Evolutionary conservation across 2,329 filamentous ascomycete genomes (phyloP).

Genomic region (Aaosphaeria pasadenensis): DNA sequence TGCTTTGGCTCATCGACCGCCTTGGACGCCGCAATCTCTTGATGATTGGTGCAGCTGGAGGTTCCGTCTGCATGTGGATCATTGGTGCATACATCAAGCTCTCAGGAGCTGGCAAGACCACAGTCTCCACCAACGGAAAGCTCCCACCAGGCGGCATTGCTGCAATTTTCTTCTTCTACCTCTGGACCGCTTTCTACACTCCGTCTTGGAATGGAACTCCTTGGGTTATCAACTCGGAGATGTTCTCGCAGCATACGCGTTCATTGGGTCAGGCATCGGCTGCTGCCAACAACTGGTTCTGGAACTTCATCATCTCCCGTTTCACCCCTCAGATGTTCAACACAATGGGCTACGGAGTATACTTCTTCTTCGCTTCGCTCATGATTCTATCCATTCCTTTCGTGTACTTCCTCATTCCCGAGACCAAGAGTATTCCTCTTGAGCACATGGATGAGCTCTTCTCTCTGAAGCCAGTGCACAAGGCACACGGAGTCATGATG

Average conservation of each 20-base stretch:
- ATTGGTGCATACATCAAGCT: slow-evolving; percentile 61
- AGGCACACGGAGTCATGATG: slow-evolving; percentile 40
- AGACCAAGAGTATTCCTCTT: slow-evolving; percentile 46
- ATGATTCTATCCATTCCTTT: slow-evolving; percentile 45
- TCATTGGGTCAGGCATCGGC: slow-evolving; percentile 71
- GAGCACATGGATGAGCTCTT: slow-evolving; percentile 49
- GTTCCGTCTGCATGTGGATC: slow-evolving; percentile 64
- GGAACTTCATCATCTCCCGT: slow-evolving; percentile 66
- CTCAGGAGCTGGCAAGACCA: slow-evolving; percentile 38
- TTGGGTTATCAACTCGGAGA: slow-evolving; percentile 72
- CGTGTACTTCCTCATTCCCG: slow-evolving; percentile 43
- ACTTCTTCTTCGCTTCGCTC: slow-evolving; percentile 49
- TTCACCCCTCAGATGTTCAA: slow-evolving; percentile 65
- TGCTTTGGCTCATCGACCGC: slow-evolving; percentile 66
- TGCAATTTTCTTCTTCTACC: slow-evolving; percentile 69
- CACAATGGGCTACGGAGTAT: slow-evolving; percentile 43
- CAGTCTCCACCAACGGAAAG: slow-evolving; percentile 17
- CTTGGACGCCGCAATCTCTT: slow-evolving; percentile 62
- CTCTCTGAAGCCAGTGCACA: slow-evolving; percentile 41
- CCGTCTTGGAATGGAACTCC: slow-evolving; percentile 70
- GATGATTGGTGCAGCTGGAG: slow-evolving; percentile 61
- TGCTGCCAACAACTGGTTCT: slow-evolving; percentile 70
- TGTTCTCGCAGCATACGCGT: slow-evolving; percentile 69
- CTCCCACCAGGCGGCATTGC: slow-evolving; percentile 54
- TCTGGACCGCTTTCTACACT: slow-evolving; percentile 72